Base-by-base conservation (phyloP, 345 rosid species). In the Nephelium lappaceum region DNA sequence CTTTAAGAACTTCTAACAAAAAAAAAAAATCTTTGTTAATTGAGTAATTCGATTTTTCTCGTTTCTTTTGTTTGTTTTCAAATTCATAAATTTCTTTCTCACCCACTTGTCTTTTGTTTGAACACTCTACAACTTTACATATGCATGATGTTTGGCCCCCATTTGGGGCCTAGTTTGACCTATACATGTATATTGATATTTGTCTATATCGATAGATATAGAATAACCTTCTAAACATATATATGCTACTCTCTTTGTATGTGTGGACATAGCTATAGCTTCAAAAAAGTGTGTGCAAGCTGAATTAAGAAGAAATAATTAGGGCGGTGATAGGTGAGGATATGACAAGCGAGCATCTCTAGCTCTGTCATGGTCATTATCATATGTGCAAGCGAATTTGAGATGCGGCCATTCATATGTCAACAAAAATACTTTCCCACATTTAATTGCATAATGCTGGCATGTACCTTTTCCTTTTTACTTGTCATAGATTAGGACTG, bases 281-380 rank as follows among this genome's bases (percentile, higher is more conserved):
- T 53, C 55, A 49, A 65, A 49, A 39, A 65, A 49, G 70, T 14
- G 53, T 53, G 65, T 67, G 79, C 65, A 67, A 27, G 23, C 11
- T 23, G 2, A 60, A 60, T 60, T 60, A 60, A 60, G 9, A 5
- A 43, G 6, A 4, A 77, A 16, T 60, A 4, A 42, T 63, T 53
- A 65, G 73, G 76, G 55, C 73, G 75, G 81, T 80, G 76, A 69
- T 67, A 42, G 81, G 76, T 0, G 19, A 43, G 41, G 81, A 81
- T 61, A 72, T 79, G 87, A 81, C 83, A 72, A 14, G 27, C 36
- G 38, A 55, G 81, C 78, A 83, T 80, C 83, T 70, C 71, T 71
- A 11, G 61, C 31, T 69, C 71, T 71, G 70, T 72, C 63, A 63
- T 2, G 12, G 78, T 75, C 71, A 65, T 49, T 65, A 27, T 65